Evolutionary conservation across 768 basidiomycete species (phyloP).

Genomic region (Paxillus rubicundulus): DNA sequence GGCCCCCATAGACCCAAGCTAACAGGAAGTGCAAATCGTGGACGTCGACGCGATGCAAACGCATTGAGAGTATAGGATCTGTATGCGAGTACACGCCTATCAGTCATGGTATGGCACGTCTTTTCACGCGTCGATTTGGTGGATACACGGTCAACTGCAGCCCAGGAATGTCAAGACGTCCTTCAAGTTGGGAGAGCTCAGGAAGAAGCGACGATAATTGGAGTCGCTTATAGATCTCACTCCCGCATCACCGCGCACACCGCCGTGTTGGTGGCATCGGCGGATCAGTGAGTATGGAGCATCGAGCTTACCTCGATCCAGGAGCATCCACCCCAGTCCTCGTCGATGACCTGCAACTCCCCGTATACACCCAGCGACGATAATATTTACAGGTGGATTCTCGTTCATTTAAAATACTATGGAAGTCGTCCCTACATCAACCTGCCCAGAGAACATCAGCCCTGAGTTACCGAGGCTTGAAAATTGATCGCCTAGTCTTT

Average conservation of each 20-base stretch:
- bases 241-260: too few relatives aligned
- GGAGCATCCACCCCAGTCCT: too few relatives aligned
- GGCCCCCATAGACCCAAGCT: too few relatives aligned
- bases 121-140: not conserved
- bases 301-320: not conserved
- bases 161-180: not conserved
- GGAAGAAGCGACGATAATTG: too few relatives aligned
- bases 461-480: not conserved
- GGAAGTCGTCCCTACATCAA: too few relatives aligned
- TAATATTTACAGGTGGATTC: not conserved
- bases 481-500: not conserved
- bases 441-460: too few relatives aligned
- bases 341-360: too few relatives aligned
- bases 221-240: too few relatives aligned
- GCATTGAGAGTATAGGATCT: not conserved
- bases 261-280: not conserved
- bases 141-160: not conserved
- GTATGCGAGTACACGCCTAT: not conserved
- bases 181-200: too few relatives aligned
- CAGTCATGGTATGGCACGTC: not conserved
- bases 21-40: not conserved
- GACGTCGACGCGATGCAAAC: not conserved
- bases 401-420: not conserved
- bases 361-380: too few relatives aligned
- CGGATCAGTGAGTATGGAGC: not conserved